phyloP scores from a whole-genome alignment of 768 basidiomycete species.

The Tylopilus sp. region DNA sequence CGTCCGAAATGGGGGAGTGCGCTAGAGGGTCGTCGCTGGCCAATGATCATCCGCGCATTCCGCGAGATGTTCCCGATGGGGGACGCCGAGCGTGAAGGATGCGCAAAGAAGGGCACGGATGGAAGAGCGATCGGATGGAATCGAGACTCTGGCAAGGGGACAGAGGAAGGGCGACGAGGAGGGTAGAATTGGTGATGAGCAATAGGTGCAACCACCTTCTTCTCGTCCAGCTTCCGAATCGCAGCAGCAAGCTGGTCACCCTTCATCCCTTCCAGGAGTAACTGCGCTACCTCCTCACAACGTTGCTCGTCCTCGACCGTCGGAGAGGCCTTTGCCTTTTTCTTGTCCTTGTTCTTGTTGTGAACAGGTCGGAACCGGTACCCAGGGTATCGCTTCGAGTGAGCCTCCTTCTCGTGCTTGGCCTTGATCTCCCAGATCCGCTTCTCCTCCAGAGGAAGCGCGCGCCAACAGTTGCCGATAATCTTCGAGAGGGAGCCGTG shows the following conservation, averaged over 20 bases:
- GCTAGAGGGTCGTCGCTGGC: slow-evolving; percentile 49
- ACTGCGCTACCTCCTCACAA: slow-evolving; percentile 54
- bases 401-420: slow-evolving; percentile 69
- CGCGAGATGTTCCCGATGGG: slow-evolving; percentile 45
- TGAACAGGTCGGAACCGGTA: slow-evolving; percentile 48
- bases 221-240: slow-evolving; percentile 49
- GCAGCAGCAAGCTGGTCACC: slow-evolving; percentile 65
- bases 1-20: slow-evolving; percentile 37
- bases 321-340: slow-evolving; percentile 26
- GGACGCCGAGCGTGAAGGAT: slow-evolving; percentile 41
- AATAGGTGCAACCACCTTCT: neutral
- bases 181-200: slow-evolving; percentile 27
- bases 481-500: slow-evolving; percentile 50
- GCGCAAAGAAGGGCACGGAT: slow-evolving; percentile 38
- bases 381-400: slow-evolving; percentile 65
- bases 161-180: slow-evolving; percentile 59
- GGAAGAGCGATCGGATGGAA: slow-evolving; percentile 44
- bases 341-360: slow-evolving; percentile 46
- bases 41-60: slow-evolving; percentile 38
- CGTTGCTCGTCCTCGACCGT: slow-evolving; percentile 30
- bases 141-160: slow-evolving; percentile 49
- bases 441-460: slow-evolving; percentile 68
- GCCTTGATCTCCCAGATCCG: slow-evolving; percentile 70
- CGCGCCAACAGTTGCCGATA: slow-evolving; percentile 59
- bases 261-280: slow-evolving; percentile 67